These are phyloP conservation scores for Boechera stricta DNA, from an alignment of 345 rosid genomes.

Conservation along the genomic window DNA sequence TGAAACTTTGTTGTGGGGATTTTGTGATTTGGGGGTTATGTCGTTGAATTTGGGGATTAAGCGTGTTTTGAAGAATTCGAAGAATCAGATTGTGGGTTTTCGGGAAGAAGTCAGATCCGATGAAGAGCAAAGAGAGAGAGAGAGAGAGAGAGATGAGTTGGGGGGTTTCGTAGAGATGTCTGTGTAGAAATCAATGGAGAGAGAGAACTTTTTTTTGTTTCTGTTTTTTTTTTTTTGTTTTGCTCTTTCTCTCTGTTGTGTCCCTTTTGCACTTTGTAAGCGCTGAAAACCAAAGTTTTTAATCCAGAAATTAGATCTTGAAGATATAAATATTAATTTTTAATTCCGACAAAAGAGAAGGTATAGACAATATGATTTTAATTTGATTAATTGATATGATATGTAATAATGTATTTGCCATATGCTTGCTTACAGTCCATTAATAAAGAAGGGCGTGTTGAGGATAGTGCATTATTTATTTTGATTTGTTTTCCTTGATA, in stretches of 20 bases:
- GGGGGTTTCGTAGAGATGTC: slow-evolving; percentile 41
- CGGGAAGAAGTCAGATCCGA: slow-evolving; percentile 52
- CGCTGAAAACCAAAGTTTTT: slow-evolving; percentile 25
- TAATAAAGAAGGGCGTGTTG: slow-evolving; percentile 27
- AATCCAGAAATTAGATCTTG: slow-evolving; percentile 29
- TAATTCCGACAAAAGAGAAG: slow-evolving; percentile 30
- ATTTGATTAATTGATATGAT: background rate
- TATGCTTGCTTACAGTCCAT: slow-evolving; percentile 23
- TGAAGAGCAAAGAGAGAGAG: slow-evolving; percentile 41
- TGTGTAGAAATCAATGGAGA: slow-evolving; percentile 45
- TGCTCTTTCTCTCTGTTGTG: slow-evolving; percentile 14
- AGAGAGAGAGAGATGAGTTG: slow-evolving; percentile 34
- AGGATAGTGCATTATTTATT: slow-evolving; percentile 15
- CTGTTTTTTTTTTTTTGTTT: background rate
- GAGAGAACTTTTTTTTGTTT: slow-evolving; percentile 13
- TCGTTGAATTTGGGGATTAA: slow-evolving; percentile 10
- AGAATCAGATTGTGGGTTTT: slow-evolving; percentile 43
- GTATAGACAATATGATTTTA: background rate
- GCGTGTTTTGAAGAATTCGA: slow-evolving; percentile 38
- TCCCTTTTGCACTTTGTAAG: slow-evolving; percentile 35
- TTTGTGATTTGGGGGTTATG: slow-evolving; percentile 20
- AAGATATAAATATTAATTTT: slow-evolving; percentile 2
- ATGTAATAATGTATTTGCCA: slow-evolving; percentile 21
- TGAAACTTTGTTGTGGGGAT: slow-evolving; percentile 13
- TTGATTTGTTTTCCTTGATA: slow-evolving; percentile 8